A percentile compares a stretch with the other conserved stretches of the same genome.
phyloP scores from a whole-genome alignment of 2,329 filamentous ascomycete species.

The Gliomastix tumulicola region DNA sequence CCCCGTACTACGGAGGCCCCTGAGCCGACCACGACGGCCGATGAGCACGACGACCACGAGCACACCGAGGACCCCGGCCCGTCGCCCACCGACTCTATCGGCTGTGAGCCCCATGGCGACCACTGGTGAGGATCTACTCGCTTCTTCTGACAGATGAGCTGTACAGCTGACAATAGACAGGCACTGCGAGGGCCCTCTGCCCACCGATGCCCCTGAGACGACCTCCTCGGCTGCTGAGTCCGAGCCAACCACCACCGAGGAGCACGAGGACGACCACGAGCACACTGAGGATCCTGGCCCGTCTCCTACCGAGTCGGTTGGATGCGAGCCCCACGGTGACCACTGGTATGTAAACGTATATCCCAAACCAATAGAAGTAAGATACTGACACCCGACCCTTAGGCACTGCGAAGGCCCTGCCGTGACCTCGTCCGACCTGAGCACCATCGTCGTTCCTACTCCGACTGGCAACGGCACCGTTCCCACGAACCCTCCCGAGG shows the following conservation, averaged over 20 bases:
- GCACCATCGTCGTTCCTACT: neutral
- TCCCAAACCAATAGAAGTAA: too few relatives aligned
- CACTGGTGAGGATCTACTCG: slow-evolving; percentile 16
- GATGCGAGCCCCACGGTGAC: slow-evolving; percentile 26
- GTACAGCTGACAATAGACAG: neutral
- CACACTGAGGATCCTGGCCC: slow-evolving; percentile 10
- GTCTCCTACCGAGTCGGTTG: slow-evolving; percentile 20
- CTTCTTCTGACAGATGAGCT: neutral
- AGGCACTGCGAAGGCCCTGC: slow-evolving; percentile 11
- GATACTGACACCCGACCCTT: neutral
- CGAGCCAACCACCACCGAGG: neutral
- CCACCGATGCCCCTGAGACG: slow-evolving; percentile 1
- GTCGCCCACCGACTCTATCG: slow-evolving; percentile 22
- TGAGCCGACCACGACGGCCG: slow-evolving; percentile 1
- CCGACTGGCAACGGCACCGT: neutral
- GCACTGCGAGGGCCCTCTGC: slow-evolving; percentile 5
- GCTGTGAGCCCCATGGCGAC: slow-evolving; percentile 28
- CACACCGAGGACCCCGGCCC: slow-evolving; percentile 13
- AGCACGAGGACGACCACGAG: neutral
- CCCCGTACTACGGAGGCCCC: slow-evolving; percentile 3
- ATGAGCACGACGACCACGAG: slow-evolving; percentile 9
- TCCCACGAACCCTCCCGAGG: neutral
- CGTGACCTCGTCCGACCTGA: neutral
- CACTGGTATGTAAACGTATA: slow-evolving; percentile 20
- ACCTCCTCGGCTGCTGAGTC: neutral